Percentiles rank a stretch among this genome's conserved stretches.
Conservation (phyloP, 2,329 filamentous ascomycete genomes). For the Cordyceps cateniannulata region DNA sequence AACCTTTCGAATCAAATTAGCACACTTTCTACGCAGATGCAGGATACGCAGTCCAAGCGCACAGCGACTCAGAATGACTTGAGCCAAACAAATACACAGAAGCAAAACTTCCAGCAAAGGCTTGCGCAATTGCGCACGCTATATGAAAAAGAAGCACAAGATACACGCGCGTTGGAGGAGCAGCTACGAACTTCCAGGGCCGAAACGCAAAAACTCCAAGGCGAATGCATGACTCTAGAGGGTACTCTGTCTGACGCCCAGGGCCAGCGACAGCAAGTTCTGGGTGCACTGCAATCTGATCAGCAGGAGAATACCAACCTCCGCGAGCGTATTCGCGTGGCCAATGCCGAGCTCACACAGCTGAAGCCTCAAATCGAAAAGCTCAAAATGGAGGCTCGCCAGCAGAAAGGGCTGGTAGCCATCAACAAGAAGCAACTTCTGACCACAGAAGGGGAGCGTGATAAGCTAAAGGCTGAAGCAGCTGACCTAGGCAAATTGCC, state of each 20-base stretch:
- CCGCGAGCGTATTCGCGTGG: constrained; percentile 78
- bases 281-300: constrained; percentile 71
- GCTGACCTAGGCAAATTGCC: constrained; percentile 59
- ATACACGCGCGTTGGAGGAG: constrained; percentile 78
- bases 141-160: constrained; percentile 90
- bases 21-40: constrained; percentile 86
- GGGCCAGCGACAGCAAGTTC: constrained; percentile 71
- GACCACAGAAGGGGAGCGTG: constrained; percentile 81
- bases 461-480: constrained; percentile 77
- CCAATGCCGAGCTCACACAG: constrained; percentile 76
- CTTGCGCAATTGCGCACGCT: constrained; percentile 77
- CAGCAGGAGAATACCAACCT: constrained; percentile 80
- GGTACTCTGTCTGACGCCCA: constrained; percentile 75
- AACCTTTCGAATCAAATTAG: constrained; percentile 96
- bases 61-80: constrained; percentile 73
- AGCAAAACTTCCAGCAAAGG: constrained; percentile 86
- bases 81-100: constrained; percentile 74
- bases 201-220: constrained; percentile 78
- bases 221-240: constrained; percentile 78
- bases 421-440: constrained; percentile 98
- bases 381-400: constrained; percentile 81
- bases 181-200: constrained; percentile 68
- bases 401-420: constrained; percentile 91
- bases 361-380: constrained; percentile 91
- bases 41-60: constrained; percentile 81